A percentile compares a stretch with the other conserved stretches of the same genome.
Evolutionary conservation across 805 yeast genomes (phyloP).

Genomic region (Tetrapisispora arboricola): DNA sequence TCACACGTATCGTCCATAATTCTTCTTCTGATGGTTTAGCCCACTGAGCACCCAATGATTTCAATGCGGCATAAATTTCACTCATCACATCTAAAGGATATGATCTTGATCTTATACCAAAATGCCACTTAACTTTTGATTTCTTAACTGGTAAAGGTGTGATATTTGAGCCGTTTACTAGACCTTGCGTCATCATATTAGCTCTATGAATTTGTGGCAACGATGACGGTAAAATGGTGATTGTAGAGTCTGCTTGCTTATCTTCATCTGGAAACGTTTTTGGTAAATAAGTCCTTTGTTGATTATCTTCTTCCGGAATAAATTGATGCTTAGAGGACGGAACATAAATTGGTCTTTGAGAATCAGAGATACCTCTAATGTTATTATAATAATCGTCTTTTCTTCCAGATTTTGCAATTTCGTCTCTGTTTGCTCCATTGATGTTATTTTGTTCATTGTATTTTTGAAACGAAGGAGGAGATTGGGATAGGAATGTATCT

Average conservation of each 20-base stretch:
- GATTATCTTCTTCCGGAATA: conserved; percentile 7
- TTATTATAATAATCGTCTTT: neutral
- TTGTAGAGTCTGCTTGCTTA: conserved; percentile 49
- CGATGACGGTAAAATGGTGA: conserved; percentile 88
- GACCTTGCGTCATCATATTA: conserved; percentile 61
- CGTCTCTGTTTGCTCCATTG: neutral
- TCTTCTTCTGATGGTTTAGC: conserved; percentile 90
- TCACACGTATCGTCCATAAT: conserved; percentile 87
- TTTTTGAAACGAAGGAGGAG: conserved; percentile 44
- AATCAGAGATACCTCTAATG: conserved; percentile 1
- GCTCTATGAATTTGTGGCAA: conserved; percentile 92
- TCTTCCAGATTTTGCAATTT: neutral
- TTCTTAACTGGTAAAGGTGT: conserved; percentile 62
- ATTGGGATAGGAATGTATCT: conserved; percentile 50
- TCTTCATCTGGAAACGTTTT: conserved; percentile 24
- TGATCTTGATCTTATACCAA: conserved; percentile 91
- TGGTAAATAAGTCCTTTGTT: conserved; percentile 29
- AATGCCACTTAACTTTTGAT: conserved; percentile 95
- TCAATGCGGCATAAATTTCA: conserved; percentile 88
- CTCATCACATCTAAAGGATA: conserved; percentile 99
- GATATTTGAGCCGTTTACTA: conserved; percentile 37
- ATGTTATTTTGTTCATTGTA: neutral
- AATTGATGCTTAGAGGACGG: conserved; percentile 3
- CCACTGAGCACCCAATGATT: conserved; percentile 96
- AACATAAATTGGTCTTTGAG: conserved; percentile 5